Evolutionary conservation across 2,329 filamentous ascomycete species (phyloP), one percentile per base, ranked within the genome.

Genomic region (Akanthomyces uredinophilus): DNA sequence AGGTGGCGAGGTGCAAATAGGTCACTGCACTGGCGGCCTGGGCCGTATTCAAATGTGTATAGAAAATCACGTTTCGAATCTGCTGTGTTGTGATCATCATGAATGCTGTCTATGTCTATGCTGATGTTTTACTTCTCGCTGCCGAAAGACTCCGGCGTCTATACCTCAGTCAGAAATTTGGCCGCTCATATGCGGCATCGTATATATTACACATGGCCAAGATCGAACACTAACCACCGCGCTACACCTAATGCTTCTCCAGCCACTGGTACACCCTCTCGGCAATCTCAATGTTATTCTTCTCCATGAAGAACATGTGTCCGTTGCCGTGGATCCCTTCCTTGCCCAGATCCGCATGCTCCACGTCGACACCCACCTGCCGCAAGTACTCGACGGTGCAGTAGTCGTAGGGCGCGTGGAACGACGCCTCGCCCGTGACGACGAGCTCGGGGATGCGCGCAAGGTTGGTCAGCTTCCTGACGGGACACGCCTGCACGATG

Each of bases 361-460:
- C 75, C 1, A 75, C 74, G 4, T 70, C 68, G 4, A 77, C 77
- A 2, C 80, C 80, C 14, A 75, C 79, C 68, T 84, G 81, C 64
- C 71, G 65, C 64, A 84, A 66, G 65, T 78, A 84, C 43, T 71
- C 68, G n/a, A 81, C 77, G 1, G 78, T 82, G 65, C 80, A 83
- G 66, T 82, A 77, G 63, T 85, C 82, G 66, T 83, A 84, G 22
- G 75, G 72, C 16, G 75, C 74, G 70, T 84, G 81, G 52, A 78
- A 82, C 32, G 77, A 79, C 10, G 81, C 79, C 66, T 83, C 79
- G 14, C 74, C 72, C 0, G 79, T 82, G 24, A 81, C 69, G 18
- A 82, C 69, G 16, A 84, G 69, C 6, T 79, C 75, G 0, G 79
- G 80, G 10, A 83, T 73, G 20, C 72, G 71, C 5, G 67, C 68